Evolutionary conservation across 83 land plant species (phyloP).

Genomic region (Isoetes engelmannii): DNA sequence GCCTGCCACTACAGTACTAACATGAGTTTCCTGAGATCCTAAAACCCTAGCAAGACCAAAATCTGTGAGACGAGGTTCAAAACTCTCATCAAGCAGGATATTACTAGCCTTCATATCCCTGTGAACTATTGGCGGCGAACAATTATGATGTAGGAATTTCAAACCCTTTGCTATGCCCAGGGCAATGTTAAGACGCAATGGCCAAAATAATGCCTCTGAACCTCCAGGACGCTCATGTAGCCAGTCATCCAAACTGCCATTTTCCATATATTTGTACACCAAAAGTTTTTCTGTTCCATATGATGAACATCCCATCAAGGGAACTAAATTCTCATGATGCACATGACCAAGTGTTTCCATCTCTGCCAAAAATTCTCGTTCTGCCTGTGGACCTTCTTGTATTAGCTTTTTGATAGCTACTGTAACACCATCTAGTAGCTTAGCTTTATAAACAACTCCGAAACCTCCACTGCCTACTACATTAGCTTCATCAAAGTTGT

Average conservation of each 20-base stretch:
- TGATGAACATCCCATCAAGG: constrained; percentile 17
- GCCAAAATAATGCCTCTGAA: constrained; percentile 14
- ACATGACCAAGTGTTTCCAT: constrained; percentile 20
- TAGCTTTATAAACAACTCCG: constrained; percentile 46
- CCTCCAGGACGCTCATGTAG: constrained; percentile 6
- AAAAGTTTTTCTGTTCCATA: constrained; percentile 36
- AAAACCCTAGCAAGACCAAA: constrained; percentile 27
- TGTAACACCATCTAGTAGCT: constrained; percentile 54
- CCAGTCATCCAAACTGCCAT: constrained; percentile 19
- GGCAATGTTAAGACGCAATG: constrained; percentile 8
- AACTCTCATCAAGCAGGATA: constrained; percentile 33
- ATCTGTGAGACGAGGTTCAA: constrained; percentile 23
- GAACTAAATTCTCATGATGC: constrained; percentile 30
- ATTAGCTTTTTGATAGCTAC: constrained; percentile 38
- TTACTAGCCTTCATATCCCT: constrained; percentile 54
- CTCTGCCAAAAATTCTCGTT: constrained; percentile 1
- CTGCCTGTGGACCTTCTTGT: constrained; percentile 26
- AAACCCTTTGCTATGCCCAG: constrained; percentile 15
- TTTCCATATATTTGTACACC: constrained; percentile 15
- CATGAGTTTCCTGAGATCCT: constrained; percentile 21
- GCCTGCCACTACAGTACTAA: constrained; percentile 27
- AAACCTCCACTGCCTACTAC: constrained; percentile 50
- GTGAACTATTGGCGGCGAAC: constrained; percentile 13
- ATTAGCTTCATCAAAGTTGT: constrained; percentile 10
- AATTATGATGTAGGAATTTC: constrained; percentile 13